Evolutionary conservation across 768 basidiomycete genomes (phyloP).

Genomic region (Phaffia tasmanica): DNA sequence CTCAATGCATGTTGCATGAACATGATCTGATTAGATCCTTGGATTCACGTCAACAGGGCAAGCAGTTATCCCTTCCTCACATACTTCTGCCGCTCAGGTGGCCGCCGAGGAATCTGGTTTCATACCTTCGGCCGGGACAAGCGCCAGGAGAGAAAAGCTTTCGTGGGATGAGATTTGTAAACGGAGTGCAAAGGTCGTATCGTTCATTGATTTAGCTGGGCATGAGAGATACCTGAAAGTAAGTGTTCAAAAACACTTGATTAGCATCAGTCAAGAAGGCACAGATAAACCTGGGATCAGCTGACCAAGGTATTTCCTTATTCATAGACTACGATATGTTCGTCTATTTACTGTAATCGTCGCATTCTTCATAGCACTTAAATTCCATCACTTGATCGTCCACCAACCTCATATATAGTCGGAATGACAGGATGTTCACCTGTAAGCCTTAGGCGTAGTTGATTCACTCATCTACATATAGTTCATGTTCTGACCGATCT

Average conservation of each 20-base stretch:
- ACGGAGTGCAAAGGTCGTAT: slow-evolving; percentile 80
- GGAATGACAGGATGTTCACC: slow-evolving; percentile 84
- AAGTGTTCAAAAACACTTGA: neutral
- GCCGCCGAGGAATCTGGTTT: slow-evolving; percentile 17
- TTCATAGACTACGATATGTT: slow-evolving; percentile 20
- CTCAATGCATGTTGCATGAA: neutral
- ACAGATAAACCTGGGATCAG: neutral
- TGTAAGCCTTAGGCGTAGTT: neutral
- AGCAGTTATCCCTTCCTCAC: slow-evolving; percentile 60
- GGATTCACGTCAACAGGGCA: slow-evolving; percentile 69
- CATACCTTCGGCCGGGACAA: neutral
- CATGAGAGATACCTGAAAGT: slow-evolving; percentile 76
- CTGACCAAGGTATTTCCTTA: neutral
- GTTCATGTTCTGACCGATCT: neutral
- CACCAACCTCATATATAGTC: slow-evolving; percentile 34
- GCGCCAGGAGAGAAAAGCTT: slow-evolving; percentile 55
- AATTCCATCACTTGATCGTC: neutral
- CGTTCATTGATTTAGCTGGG: slow-evolving; percentile 90
- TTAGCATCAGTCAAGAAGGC: neutral
- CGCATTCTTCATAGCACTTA: neutral
- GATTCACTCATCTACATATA: neutral
- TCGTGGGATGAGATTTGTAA: slow-evolving; percentile 92
- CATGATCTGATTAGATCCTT: slow-evolving; percentile 51
- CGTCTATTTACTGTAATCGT: neutral
- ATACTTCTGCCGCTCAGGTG: slow-evolving; percentile 32